Percentiles rank a stretch among this genome's conserved stretches.
Evolutionary conservation across 257 asterid genomes (phyloP).

Genomic region (Cinchona pubescens): DNA sequence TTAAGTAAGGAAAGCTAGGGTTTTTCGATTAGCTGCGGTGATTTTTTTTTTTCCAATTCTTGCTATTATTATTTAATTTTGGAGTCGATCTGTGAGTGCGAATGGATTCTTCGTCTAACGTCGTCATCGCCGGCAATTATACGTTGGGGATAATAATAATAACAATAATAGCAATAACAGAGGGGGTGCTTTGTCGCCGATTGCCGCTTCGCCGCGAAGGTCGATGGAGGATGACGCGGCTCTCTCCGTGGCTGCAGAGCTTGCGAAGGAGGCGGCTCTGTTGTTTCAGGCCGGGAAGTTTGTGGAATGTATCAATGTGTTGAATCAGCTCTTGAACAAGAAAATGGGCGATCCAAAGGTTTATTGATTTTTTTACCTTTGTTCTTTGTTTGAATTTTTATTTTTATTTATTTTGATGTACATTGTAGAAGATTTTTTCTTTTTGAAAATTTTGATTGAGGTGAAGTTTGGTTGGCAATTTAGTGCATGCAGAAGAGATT

Average conservation of each 20-base stretch:
- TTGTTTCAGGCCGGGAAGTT: slow-evolving; percentile 74
- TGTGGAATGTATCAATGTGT: slow-evolving; percentile 54
- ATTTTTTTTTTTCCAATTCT: background rate
- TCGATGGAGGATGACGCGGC: slow-evolving; percentile 55
- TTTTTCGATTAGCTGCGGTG: slow-evolving; percentile 22
- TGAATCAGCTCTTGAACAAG: slow-evolving; percentile 61
- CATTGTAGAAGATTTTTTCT: background rate
- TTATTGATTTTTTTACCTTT: background rate
- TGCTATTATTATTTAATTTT: background rate
- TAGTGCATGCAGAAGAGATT: background rate
- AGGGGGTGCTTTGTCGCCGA: slow-evolving; percentile 27
- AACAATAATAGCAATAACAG: slow-evolving; percentile 20
- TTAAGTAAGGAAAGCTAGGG: slow-evolving; percentile 28
- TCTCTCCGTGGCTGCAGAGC: slow-evolving; percentile 55
- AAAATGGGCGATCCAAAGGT: slow-evolving; percentile 85
- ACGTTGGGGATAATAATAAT: slow-evolving; percentile 20
- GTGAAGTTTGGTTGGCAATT: background rate
- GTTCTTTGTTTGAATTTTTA: background rate
- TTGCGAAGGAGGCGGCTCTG: slow-evolving; percentile 79
- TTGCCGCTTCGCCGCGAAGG: slow-evolving; percentile 27
- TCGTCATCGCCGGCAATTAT: slow-evolving; percentile 11
- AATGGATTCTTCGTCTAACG: slow-evolving; percentile 67
- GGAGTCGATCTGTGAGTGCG: slow-evolving; percentile 43
- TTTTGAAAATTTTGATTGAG: background rate
- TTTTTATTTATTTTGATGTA: background rate